These are phyloP conservation scores for Pseudocercospora vitis DNA, from an alignment of 2,329 filamentous ascomycete species.

Conservation along the genomic window DNA sequence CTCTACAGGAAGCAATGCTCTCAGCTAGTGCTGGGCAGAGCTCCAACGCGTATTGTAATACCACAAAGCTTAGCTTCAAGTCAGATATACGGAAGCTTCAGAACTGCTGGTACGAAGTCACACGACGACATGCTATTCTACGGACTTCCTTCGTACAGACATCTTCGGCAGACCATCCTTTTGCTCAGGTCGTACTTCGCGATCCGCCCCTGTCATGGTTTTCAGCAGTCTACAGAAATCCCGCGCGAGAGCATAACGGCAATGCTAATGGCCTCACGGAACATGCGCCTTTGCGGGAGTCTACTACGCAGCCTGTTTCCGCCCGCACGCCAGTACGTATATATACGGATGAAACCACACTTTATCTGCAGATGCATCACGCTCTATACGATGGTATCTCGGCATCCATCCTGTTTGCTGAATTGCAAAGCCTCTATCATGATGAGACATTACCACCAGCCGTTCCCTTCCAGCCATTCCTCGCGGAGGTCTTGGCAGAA, in stretches of 20 bases:
- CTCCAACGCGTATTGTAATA: constrained; percentile 67
- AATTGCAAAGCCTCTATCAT: constrained; percentile 62
- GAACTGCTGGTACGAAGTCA: constrained; percentile 62
- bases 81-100: constrained; percentile 53
- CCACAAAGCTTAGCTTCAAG: constrained; percentile 62
- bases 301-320: background rate
- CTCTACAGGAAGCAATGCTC: constrained; percentile 86
- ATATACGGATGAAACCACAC: constrained; percentile 11
- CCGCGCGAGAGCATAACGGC: constrained; percentile 9
- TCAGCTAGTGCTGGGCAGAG: constrained; percentile 52
- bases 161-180: constrained; percentile 59
- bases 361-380: constrained; percentile 67
- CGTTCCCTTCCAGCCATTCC: constrained; percentile 62
- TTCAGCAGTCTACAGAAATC: background rate
- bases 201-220: constrained; percentile 48
- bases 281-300: background rate
- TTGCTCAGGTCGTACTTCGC: constrained; percentile 69
- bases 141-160: constrained; percentile 74
- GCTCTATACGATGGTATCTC: constrained; percentile 84
- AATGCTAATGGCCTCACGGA: constrained; percentile 1
- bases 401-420: constrained; percentile 66
- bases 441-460: constrained; percentile 50
- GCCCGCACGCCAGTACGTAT: constrained; percentile 16
- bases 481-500: constrained; percentile 58
- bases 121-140: constrained; percentile 70